Base-by-base conservation (phyloP, 2,329 filamentous ascomycete genomes). In the Chrysoporthe austroafricana region DNA sequence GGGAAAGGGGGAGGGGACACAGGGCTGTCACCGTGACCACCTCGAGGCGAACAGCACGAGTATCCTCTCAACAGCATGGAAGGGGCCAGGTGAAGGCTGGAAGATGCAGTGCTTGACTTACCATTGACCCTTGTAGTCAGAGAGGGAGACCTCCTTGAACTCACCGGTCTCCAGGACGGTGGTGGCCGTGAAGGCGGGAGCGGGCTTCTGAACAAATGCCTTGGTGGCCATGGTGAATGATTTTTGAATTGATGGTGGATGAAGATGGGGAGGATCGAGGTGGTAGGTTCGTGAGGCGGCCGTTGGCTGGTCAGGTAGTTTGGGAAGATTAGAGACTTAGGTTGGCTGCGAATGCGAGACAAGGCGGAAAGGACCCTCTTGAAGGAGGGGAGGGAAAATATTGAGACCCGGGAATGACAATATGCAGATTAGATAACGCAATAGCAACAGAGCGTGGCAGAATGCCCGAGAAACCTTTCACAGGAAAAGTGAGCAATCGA, bases 121-220 rank as follows among this genome's bases (percentile, higher is more conserved):
- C 83, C 83, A 83, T 78, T 84, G 80, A 70, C 83, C 81, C 52
- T 76, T 74, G 68, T 79, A 83, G 70, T 83, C 80, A 11, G 79
- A 79, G 59, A 83, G 77, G 36, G 77, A 78, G 63, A 83, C 77
- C 71, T 83, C 80, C 76, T 80, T 82, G 77, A 83, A 82, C 76
- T 83, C 81, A 68, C 79, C 79, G 63, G 79, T 80, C 57, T 83
- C 78, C 72, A 85, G 82, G 74, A 85, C 78, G 72, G 83, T 83
- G 69, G 79, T 82, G 71, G 82, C 81, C 69, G 76, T 84, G 77
- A 85, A 85, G 71, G 70, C 78, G 48, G 83, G 83, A 46, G 83
- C 83, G 67, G 81, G 82, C 61, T 79, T 77, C 74, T 84, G 82
- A 67, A 85, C 81, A 70, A 82, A 82, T 56, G 81, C 81, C 68